phyloP scores from a whole-genome alignment of 192 early-diverging fungal genomes.

The Coemansia sp. region DNA sequence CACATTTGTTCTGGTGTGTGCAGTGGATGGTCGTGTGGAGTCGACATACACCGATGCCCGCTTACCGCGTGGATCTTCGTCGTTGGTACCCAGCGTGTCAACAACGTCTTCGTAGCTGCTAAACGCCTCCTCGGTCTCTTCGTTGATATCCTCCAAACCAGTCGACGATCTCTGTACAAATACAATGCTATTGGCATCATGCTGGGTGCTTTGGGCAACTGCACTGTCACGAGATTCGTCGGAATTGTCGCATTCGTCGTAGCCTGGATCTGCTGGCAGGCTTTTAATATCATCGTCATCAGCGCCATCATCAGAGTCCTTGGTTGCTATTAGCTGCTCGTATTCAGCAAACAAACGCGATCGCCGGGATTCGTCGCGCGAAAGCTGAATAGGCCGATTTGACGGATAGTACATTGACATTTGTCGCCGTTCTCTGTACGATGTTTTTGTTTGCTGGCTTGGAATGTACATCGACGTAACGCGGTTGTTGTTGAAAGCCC shows the following conservation, averaged over 20 bases:
- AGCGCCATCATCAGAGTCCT: constrained; percentile 24
- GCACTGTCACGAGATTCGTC: background rate
- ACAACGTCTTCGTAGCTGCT: constrained; percentile 18
- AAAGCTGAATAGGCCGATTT: constrained; percentile 28
- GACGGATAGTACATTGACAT: constrained; percentile 40
- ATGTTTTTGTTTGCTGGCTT: constrained; percentile 6
- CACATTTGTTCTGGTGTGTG: background rate
- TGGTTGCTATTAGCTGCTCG: constrained; percentile 36
- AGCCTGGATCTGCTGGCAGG: background rate
- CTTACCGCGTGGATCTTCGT: constrained; percentile 1
- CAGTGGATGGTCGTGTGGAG: constrained; percentile 13
- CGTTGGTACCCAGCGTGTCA: background rate
- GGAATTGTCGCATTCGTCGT: constrained; percentile 6
- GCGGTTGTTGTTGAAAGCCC: background rate
- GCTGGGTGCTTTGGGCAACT: background rate
- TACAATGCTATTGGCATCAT: background rate
- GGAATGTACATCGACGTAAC: constrained; percentile 29
- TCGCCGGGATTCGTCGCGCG: constrained; percentile 44
- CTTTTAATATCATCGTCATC: constrained; percentile 22
- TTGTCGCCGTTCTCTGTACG: constrained; percentile 14
- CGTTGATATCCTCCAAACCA: constrained; percentile 21
- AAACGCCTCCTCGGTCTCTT: constrained; percentile 21
- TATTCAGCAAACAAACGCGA: constrained; percentile 49
- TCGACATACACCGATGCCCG: constrained; percentile 9
- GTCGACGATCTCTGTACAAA: background rate